Percentiles rank a stretch among this genome's conserved stretches.
Evolutionary conservation across 129 eudicot species (phyloP).

Genomic region (Flaveria trinervia): DNA sequence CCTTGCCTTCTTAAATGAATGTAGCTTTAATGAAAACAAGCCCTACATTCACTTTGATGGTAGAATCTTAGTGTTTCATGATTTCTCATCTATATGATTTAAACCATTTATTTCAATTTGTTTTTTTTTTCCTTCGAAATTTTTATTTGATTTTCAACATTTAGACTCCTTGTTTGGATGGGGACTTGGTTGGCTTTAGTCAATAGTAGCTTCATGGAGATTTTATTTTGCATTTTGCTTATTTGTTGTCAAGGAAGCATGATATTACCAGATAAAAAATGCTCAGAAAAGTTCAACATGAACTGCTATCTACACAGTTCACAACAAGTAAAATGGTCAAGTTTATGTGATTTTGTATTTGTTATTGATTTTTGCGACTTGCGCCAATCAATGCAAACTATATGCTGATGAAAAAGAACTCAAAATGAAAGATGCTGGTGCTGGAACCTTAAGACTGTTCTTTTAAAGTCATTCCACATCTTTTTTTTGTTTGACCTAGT

Average conservation of each 20-base stretch:
- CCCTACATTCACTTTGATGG: no score
- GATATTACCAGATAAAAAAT: no score
- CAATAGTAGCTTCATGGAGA: neutral
- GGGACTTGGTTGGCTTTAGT: neutral
- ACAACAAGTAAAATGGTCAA: neutral
- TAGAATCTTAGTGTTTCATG: neutral
- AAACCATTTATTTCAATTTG: no score
- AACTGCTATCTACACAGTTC: neutral
- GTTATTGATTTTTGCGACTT: neutral
- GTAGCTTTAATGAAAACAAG: neutral
- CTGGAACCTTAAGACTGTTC: neutral
- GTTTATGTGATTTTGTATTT: constrained; percentile 3
- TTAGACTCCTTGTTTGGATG: constrained; percentile 1
- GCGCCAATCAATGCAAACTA: neutral
- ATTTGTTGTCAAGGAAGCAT: no score
- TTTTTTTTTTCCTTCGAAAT: neutral
- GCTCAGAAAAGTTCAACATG: neutral
- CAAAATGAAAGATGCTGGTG: neutral
- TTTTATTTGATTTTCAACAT: no score
- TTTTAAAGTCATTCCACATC: no score
- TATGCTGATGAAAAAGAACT: neutral
- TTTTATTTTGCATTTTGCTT: no score
- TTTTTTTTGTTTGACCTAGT: neutral
- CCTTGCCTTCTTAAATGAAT: neutral
- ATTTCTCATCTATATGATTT: neutral